Percentiles rank a stretch among this genome's conserved stretches.
Evolutionary conservation across 345 rosid species (phyloP).

Genomic region (Aurinia saxatilis): DNA sequence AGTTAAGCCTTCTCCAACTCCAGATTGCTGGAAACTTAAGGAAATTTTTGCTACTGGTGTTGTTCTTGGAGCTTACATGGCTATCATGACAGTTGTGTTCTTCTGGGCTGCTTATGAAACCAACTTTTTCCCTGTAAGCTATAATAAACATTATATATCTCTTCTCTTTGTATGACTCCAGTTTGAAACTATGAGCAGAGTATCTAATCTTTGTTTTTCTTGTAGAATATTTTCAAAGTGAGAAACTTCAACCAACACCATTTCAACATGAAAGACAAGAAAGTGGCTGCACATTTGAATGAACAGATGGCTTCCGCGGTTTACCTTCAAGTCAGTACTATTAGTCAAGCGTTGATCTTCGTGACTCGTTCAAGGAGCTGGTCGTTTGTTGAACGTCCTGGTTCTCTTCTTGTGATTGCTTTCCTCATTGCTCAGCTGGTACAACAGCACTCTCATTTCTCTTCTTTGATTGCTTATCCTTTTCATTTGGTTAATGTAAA

Average conservation of each 20-base stretch:
- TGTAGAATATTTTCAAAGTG: conserved; percentile 37
- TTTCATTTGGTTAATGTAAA: not conserved
- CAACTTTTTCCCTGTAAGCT: conserved; percentile 43
- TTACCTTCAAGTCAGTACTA: conserved; percentile 56
- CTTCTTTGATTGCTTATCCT: not conserved
- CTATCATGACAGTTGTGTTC: conserved; percentile 50
- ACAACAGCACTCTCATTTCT: not conserved
- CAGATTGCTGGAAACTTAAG: conserved; percentile 52
- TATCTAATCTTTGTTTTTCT: not conserved
- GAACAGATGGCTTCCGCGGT: conserved; percentile 44
- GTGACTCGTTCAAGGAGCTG: conserved; percentile 59
- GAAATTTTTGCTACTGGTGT: conserved; percentile 58
- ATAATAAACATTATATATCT: not conserved
- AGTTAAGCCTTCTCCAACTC: conserved; percentile 54
- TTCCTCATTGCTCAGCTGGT: conserved; percentile 63
- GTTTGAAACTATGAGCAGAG: not conserved
- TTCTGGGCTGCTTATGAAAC: conserved; percentile 51
- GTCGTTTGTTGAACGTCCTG: conserved; percentile 53
- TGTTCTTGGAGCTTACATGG: conserved; percentile 51
- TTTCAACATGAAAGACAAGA: conserved; percentile 24
- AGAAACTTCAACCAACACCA: conserved; percentile 39
- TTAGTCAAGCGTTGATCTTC: conserved; percentile 84
- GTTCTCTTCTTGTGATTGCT: conserved; percentile 58
- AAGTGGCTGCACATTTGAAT: conserved; percentile 14
- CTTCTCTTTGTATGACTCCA: not conserved